Conservation (phyloP, 768 basidiomycete species). For the Tremella mesenterica region DNA sequence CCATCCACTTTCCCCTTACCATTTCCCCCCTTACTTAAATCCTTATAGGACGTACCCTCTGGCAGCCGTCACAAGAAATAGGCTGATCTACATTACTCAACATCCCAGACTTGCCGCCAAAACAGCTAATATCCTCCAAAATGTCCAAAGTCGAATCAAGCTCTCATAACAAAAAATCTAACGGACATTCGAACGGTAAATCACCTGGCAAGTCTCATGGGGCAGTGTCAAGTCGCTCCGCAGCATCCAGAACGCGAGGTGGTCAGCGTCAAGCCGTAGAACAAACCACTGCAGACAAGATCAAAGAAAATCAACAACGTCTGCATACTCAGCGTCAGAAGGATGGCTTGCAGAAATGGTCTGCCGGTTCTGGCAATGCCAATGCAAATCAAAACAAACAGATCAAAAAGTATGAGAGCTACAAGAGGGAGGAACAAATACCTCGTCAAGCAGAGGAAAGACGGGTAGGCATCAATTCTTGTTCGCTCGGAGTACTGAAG, state of each 20-base stretch:
- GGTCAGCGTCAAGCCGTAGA: conserved; percentile 70
- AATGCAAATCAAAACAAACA: conserved; percentile 80
- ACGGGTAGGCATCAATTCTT: conserved; percentile 53
- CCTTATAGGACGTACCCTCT: too few species aligned
- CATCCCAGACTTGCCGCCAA: too few species aligned
- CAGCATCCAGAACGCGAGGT: conserved; percentile 82
- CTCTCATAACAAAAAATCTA: conserved; percentile 52
- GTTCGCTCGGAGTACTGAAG: background rate
- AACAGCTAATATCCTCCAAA: too few species aligned
- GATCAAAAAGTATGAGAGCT: conserved; percentile 94
- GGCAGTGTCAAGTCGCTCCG: conserved; percentile 72
- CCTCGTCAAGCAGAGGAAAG: conserved; percentile 73
- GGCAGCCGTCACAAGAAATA: too few species aligned
- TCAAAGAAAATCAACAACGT: conserved; percentile 79
- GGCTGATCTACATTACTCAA: too few species aligned
- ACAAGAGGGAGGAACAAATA: conserved; percentile 84
- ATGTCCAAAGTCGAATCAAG: conserved; percentile 54
- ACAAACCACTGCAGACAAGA: conserved; percentile 63
- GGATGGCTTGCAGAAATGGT: conserved; percentile 72
- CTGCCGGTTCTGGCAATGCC: conserved; percentile 65
- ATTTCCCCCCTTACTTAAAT: too few species aligned
- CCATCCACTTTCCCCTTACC: conserved; percentile 90
- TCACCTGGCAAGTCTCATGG: conserved; percentile 31
- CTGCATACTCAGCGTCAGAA: conserved; percentile 67
- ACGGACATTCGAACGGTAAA: conserved; percentile 49